Conservation (phyloP, 371 early-diverging fungal genomes). For the Capillidium heterosporum region DNA sequence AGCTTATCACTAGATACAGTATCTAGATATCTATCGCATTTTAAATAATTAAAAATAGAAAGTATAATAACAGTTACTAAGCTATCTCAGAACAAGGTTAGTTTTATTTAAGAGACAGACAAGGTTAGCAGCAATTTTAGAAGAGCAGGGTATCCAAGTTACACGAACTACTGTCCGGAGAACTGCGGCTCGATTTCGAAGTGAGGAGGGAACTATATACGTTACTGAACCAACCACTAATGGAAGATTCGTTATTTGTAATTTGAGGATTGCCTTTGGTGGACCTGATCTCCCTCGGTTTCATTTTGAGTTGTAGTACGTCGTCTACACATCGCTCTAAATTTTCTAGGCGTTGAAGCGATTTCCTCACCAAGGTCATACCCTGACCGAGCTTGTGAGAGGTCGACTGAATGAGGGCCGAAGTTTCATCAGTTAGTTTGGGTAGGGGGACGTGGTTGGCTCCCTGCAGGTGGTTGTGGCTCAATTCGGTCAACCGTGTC, state of each 20-base stretch:
- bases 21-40: too few relatives aligned
- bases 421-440: neutral
- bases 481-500: too few relatives aligned
- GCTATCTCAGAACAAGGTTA: too few relatives aligned
- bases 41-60: too few relatives aligned
- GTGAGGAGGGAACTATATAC: neutral
- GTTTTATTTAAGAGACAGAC: too few relatives aligned
- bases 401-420: constrained; percentile 1
- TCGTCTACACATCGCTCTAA: neutral
- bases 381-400: constrained; percentile 1
- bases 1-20: too few relatives aligned
- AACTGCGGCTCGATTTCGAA: too few relatives aligned
- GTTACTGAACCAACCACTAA: neutral
- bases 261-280: too few relatives aligned
- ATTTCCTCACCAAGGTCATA: neutral
- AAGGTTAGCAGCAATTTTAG: too few relatives aligned
- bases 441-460: neutral
- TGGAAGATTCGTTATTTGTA: neutral
- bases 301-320: neutral
- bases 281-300: neutral
- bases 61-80: too few relatives aligned
- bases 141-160: too few relatives aligned
- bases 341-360: neutral
- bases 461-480: neutral
- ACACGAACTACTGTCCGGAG: too few relatives aligned